Conservation (phyloP, 2,329 filamentous ascomycete species). For the Diaporthe australafricana region DNA sequence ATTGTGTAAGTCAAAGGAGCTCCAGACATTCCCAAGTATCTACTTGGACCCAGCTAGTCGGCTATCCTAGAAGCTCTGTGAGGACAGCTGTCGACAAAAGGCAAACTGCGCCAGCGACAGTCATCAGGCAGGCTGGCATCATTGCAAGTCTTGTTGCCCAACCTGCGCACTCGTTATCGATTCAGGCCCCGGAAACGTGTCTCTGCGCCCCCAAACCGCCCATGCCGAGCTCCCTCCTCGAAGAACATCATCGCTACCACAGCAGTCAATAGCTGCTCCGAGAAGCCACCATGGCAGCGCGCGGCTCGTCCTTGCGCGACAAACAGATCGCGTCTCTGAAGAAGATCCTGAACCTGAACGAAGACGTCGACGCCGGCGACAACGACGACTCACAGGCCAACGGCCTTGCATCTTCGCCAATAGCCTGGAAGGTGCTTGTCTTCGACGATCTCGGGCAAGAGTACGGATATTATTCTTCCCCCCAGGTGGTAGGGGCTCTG, state of each 20-base stretch:
- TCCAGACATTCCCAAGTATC: neutral
- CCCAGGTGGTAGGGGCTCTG: neutral
- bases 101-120: conserved; percentile 19
- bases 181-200: conserved; percentile 10
- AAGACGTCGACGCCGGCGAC: conserved; percentile 70
- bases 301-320: conserved; percentile 60
- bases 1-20: conserved; percentile 31
- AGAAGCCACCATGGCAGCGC: conserved; percentile 56
- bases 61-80: neutral
- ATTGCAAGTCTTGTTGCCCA: neutral
- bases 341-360: conserved; percentile 95
- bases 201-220: conserved; percentile 17
- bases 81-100: conserved; percentile 31
- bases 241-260: conserved; percentile 23
- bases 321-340: conserved; percentile 85
- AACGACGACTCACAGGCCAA: conserved; percentile 73
- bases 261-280: conserved; percentile 28
- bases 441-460: conserved; percentile 74
- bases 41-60: neutral
- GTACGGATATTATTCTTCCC: conserved; percentile 22
- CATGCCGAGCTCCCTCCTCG: conserved; percentile 32
- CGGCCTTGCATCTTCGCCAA: conserved; percentile 77
- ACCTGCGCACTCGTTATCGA: neutral
- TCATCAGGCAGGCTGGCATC: neutral
- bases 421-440: conserved; percentile 96